Evolutionary conservation across 768 basidiomycete genomes (phyloP), one percentile per base, ranked within the genome.

Genomic region (Agaricus blazei): DNA sequence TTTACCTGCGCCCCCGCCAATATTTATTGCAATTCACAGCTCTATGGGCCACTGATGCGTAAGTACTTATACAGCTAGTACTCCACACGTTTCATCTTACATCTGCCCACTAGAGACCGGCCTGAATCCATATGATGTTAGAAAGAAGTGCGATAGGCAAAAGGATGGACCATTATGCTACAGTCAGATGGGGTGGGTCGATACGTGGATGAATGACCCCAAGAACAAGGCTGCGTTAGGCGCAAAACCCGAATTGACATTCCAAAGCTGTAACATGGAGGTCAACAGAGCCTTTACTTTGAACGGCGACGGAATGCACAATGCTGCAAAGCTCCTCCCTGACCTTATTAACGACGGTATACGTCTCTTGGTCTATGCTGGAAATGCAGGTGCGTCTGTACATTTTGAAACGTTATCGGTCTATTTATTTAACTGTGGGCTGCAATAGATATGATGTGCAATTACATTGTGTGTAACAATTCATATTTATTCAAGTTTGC

Each of bases 51-150:
- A 19, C 72, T 95, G 15, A 79, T 86, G 67, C 79, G 88, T 89
- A 63, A 51, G 85, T 76, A 15, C 3, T 51, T 4, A 14, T 34
- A 8, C 11, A 44, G 9, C 42, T 60, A 58, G 34, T 41, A 34
- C 37, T 14, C 7, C 12, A 28, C 55, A 29, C 12, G 9, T 19
- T 51, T 51, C 54, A 43, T 31, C n/a, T 48, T 45, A 14, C 41
- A 34, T 24, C 19, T 19, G 19, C 19, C 40, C 45, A 37, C 31
- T 57, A 88, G 84, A 83, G 66, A 72, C 77, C n/a, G 89, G 88
- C 2, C 67, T 87, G 47, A 98, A 98, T 71, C 85, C 90, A 8
- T 98, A 98, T 68, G 95, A 98, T 63, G 88, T 90, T 3, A 84
- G 93, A 58, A 72, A 68, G 54, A 77, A 73, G 59, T 97, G 95